phyloP scores from a whole-genome alignment of 768 basidiomycete species.

The Agaricus sinodeliciosus region DNA sequence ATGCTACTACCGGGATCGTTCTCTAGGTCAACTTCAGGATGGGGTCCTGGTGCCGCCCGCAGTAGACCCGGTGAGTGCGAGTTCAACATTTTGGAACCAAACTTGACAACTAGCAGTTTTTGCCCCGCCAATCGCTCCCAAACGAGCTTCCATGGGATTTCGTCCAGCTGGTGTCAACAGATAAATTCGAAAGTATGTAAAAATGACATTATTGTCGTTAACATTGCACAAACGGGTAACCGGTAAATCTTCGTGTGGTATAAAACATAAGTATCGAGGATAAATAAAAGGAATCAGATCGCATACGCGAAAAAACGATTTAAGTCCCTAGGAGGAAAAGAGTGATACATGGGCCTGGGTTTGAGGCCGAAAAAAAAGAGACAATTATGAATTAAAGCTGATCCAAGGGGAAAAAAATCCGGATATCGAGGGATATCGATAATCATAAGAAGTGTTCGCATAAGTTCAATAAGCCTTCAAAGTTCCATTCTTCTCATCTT shows the following conservation, averaged over 20 bases:
- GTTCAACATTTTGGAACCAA: background rate
- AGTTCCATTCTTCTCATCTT: slow-evolving; percentile 74
- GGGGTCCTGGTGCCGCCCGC: background rate
- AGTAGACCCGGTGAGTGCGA: slow-evolving; percentile 6
- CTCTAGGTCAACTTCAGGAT: slow-evolving; percentile 10
- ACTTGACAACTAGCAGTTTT: slow-evolving; percentile 27
- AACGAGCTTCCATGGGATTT: slow-evolving; percentile 36
- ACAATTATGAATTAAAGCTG: too few relatives aligned
- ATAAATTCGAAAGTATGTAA: slow-evolving; percentile 9
- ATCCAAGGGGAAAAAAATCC: too few relatives aligned
- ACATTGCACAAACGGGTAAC: background rate
- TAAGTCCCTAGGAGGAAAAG: too few relatives aligned
- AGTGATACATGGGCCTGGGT: too few relatives aligned
- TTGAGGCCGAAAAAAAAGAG: too few relatives aligned
- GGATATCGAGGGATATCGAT: background rate
- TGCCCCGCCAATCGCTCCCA: slow-evolving; percentile 27
- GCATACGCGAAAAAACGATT: too few relatives aligned
- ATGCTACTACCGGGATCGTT: slow-evolving; percentile 34
- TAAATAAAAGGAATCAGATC: too few relatives aligned
- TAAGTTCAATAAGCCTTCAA: slow-evolving; percentile 27
- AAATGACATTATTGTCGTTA: too few relatives aligned
- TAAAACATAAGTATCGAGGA: too few relatives aligned
- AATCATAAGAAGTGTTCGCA: background rate
- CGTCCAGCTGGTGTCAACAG: slow-evolving; percentile 29
- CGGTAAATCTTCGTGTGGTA: too few relatives aligned